Base-by-base conservation (phyloP, 2,329 filamentous ascomycete species). In the Sporothrix euskadiensis region DNA sequence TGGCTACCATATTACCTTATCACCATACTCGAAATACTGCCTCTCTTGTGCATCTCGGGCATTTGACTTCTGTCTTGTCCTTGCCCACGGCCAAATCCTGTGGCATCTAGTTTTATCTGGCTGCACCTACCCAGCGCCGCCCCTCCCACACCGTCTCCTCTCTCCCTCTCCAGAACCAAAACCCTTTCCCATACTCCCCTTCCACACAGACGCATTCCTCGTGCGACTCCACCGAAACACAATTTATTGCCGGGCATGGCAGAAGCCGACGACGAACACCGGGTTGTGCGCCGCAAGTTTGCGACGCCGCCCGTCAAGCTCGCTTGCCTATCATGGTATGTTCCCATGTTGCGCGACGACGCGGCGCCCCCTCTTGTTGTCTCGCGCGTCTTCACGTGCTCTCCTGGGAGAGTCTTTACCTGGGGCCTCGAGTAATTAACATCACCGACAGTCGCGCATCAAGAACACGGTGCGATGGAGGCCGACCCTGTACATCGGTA, bases 241-340 rank as follows among this genome's bases (percentile, higher is more conserved):
- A 6, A 7, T 10, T 39, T 22, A 69, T 54, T 54, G 14, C 32
- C 6, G 19, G 49, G 12, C 66, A 76, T 76, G 75, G 73, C 66
- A 2, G 75, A 75, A 41, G 63, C 69, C 19, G 72, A 73, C 30
- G 71, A 66, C 19, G 69, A 71, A 61, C 52, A 66, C 32, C 74
- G 73, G 16, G 71, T 73, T 6, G 75, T 73, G 72, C 75, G 76
- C 6, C 74, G 75, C 73, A 84, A 84, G 77, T 84, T 84, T 76
- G 82, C 83, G 61, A 80, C 81, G 39, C 85, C 85, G 68, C 85
- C 85, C 1, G 84, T 86, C 39, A 87, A 86, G 78, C 81, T 84
- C 69, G 85, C 85, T 30, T 86, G 85, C 76, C 80, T 86, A 73
- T 82, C 84, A 71, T 86, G 85, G 85, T 86, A 82, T 74, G 83